Evolutionary conservation across 1,284 basidiomycete species (phyloP), one percentile per base, ranked within the genome.

Genomic region (Rhizoctonia solani): DNA sequence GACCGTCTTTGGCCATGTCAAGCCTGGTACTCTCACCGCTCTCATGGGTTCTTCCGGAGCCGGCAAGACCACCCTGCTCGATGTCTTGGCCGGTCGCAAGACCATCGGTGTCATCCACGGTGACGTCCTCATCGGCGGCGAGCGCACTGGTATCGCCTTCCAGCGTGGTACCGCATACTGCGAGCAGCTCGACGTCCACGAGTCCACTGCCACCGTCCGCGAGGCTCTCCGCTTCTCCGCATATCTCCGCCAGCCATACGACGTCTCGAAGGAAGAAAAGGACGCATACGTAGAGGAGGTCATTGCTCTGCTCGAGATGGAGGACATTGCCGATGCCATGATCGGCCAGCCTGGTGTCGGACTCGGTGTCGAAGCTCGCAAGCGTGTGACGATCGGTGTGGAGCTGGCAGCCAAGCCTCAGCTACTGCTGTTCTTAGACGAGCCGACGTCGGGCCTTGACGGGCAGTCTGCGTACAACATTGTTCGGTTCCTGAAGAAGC

Each of bases 221-320:
- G 83, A 86, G 71, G 82, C 83, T 0, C 76, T 86, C 50, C 78
- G 81, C 49, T 84, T 83, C 76, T 83, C 81, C 1, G 84, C 85
- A 4, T 81, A 84, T 74, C 79, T 86, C 9, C 81, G 85, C 56
- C 84, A 85, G 73, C 79, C 81, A 4, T 76, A 79, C 67, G 68
- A 76, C 23, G 77, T 82, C 1, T 74, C 82, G 16, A 75, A 80
- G 69, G 76, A 75, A 50, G 82, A 83, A 71, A 83, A 83, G 76
- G 77, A 83, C 70, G 79, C 75, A 49, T 83, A 83, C 72, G 78
- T 78, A 66, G 81, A 83, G 72, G 80, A 81, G 70, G 81, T 82
- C 55, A 78, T 83, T 69, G 79, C 81, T 72, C 73, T 83, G 11
- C 76, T 82, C 54, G 80, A 82, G 72, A 70, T 82, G 61, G 77